Evolutionary conservation across 169 alveolate genomes (phyloP).

Genomic region (Toxoplasma gondii): DNA sequence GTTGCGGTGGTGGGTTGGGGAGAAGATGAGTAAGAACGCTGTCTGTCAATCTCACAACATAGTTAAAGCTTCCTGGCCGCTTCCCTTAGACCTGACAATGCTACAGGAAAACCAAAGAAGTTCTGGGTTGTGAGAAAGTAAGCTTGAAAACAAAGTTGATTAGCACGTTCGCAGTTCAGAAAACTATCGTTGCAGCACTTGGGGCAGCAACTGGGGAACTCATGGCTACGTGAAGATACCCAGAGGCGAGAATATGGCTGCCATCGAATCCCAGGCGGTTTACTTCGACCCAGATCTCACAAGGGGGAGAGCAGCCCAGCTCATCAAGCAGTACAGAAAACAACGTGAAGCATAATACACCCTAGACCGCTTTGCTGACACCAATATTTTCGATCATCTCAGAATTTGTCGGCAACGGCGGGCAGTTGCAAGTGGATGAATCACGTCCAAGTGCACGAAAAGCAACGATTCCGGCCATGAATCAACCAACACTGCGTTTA

Average conservation of each 20-base stretch:
- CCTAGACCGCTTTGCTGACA: no score
- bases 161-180: background rate
- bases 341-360: background rate
- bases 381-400: no score
- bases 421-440: no score
- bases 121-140: constrained; percentile 86
- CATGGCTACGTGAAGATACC: constrained; percentile 85
- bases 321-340: constrained; percentile 36
- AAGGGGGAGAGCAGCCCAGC: constrained; percentile 77
- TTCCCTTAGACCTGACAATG: background rate
- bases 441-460: no score
- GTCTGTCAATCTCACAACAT: background rate
- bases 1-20: constrained; percentile 92
- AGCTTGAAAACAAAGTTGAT: background rate
- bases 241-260: constrained; percentile 79
- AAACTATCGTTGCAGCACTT: constrained; percentile 84
- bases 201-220: constrained; percentile 93
- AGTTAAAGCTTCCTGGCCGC: background rate
- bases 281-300: constrained; percentile 86
- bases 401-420: no score
- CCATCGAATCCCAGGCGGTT: constrained; percentile 90
- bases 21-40: constrained; percentile 72
- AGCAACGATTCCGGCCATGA: no score
- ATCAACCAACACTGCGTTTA: no score
- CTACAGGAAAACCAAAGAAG: constrained; percentile 67